Conservation (phyloP, 352 stramenopile genomes). For the Phytophthora vignae region DNA sequence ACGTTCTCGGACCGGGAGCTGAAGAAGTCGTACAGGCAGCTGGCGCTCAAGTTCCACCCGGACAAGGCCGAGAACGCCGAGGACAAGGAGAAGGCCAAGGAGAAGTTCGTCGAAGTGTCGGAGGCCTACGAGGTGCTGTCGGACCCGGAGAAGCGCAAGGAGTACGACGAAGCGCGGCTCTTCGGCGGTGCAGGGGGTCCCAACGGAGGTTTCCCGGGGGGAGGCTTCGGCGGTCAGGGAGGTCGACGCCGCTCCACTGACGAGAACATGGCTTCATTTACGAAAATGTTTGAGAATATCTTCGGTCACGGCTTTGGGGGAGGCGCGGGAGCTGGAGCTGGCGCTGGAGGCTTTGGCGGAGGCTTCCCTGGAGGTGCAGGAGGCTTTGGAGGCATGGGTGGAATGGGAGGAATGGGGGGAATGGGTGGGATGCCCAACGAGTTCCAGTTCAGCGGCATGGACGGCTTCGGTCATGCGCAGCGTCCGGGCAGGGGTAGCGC, state of each 20-base stretch:
- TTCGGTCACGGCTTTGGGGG: conserved; percentile 75
- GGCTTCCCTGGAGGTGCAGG: conserved; percentile 28
- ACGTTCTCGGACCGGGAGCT: conserved; percentile 80
- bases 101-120: conserved; percentile 93
- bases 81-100: conserved; percentile 86
- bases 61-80: conserved; percentile 87
- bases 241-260: conserved; percentile 48
- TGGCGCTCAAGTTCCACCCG: conserved; percentile 78
- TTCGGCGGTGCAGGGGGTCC: conserved; percentile 27
- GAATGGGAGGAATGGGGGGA: not conserved
- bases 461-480: conserved; percentile 70
- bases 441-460: conserved; percentile 85
- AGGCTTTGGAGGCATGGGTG: conserved; percentile 25
- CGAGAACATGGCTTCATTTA: conserved; percentile 76
- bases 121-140: conserved; percentile 94
- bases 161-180: conserved; percentile 88
- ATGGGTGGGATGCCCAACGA: conserved; percentile 59
- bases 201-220: conserved; percentile 12
- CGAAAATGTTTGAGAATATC: conserved; percentile 91
- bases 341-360: conserved; percentile 34
- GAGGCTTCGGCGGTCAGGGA: conserved; percentile 33
- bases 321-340: conserved; percentile 27
- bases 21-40: conserved; percentile 82
- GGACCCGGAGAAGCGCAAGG: conserved; percentile 87
- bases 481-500: conserved; percentile 23